phyloP scores from a whole-genome alignment of 768 basidiomycete species.

The Auriscalpium orientale region DNA sequence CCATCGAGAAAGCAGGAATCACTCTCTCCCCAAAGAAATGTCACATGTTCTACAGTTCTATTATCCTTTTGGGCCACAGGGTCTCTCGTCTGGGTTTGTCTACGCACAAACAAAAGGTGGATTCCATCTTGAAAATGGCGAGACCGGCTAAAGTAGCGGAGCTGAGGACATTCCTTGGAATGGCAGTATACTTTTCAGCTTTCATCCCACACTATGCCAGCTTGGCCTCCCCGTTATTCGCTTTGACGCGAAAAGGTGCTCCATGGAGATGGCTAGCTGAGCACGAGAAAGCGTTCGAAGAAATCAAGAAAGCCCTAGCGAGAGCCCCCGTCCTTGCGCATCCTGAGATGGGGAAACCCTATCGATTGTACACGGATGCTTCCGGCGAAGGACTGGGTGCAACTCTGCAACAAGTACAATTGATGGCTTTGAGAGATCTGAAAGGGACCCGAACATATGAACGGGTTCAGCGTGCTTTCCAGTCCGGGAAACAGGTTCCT shows the following conservation, averaged over 20 bases:
- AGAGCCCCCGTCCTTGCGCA: conserved; percentile 16
- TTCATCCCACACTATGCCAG: conserved; percentile 20
- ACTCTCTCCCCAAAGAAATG: conserved; percentile 30
- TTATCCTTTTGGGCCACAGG: conserved; percentile 32
- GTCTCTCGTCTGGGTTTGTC: conserved; percentile 30
- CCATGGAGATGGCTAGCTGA: conserved; percentile 15
- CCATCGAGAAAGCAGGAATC: conserved; percentile 16
- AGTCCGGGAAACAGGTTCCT: background rate
- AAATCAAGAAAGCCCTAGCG: conserved; percentile 14
- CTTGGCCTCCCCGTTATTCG: conserved; percentile 19
- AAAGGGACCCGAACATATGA: conserved; percentile 17
- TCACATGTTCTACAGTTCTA: conserved; percentile 25
- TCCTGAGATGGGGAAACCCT: conserved; percentile 12
- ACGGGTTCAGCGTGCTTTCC: conserved; percentile 4
- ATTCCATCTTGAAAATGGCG: conserved; percentile 24
- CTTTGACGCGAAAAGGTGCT: conserved; percentile 15
- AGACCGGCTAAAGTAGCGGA: conserved; percentile 8
- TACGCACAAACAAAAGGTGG: conserved; percentile 30
- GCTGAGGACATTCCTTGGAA: conserved; percentile 21
- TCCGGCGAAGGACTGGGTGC: conserved; percentile 18
- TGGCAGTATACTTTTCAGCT: conserved; percentile 20
- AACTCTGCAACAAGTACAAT: conserved; percentile 18
- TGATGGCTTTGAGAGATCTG: conserved; percentile 13
- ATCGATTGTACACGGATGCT: conserved; percentile 21
- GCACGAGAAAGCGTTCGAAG: conserved; percentile 17